Conservation (phyloP, 352 stramenopile genomes). For the Thraustochytrium striatum region DNA sequence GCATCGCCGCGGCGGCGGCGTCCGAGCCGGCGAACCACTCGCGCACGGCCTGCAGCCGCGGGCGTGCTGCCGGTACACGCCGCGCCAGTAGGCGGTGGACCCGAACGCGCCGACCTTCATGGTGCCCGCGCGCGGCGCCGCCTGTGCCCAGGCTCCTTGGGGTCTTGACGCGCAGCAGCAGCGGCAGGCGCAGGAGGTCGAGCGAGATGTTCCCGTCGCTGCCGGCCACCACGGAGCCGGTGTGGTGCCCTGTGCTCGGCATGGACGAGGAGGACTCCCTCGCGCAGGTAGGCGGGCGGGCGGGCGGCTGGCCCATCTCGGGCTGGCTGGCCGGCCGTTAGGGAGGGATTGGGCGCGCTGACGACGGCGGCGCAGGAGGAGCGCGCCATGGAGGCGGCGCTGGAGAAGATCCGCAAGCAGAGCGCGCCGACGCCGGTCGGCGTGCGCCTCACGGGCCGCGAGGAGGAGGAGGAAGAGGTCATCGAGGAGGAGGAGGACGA, state of each 20-base stretch:
- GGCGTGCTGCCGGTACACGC: too few species aligned
- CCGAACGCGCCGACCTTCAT: too few species aligned
- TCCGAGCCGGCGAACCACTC: too few species aligned
- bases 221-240: conserved; percentile 33
- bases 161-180: too few species aligned
- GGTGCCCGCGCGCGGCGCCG: too few species aligned
- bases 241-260: conserved; percentile 39
- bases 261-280: conserved; percentile 45
- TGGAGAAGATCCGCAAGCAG: background rate
- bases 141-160: too few species aligned
- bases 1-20: too few species aligned
- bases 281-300: background rate
- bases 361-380: conserved; percentile 12
- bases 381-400: background rate
- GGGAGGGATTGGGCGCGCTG: background rate
- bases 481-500: conserved; percentile 13
- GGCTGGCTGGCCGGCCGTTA: background rate
- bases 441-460: background rate
- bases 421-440: conserved; percentile 3
- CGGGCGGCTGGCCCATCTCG: background rate
- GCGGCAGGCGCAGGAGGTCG: background rate
- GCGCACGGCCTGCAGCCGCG: too few species aligned
- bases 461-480: conserved; percentile 26
- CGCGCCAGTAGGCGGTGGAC: too few species aligned
- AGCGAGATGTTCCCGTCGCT: conserved; percentile 29